phyloP scores from a whole-genome alignment of 768 basidiomycete genomes.

The Macrolepiota fuliginosa region DNA sequence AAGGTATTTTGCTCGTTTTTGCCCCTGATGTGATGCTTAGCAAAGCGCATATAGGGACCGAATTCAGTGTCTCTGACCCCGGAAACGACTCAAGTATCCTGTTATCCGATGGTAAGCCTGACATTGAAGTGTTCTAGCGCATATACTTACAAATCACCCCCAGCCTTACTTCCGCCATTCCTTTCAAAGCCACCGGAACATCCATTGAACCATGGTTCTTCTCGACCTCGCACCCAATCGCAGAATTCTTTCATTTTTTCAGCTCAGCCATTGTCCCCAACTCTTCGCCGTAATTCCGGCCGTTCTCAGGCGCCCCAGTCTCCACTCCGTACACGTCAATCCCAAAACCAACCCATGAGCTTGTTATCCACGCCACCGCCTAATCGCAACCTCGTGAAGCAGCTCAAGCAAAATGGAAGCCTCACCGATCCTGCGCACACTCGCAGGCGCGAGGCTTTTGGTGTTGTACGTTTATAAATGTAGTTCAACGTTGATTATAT shows the following conservation, averaged over 20 bases:
- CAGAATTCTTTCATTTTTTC: conserved; percentile 37
- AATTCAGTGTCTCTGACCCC: conserved; percentile 45
- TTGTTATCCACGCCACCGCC: conserved; percentile 67
- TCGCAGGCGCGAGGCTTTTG: conserved; percentile 43
- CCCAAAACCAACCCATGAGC: conserved; percentile 31
- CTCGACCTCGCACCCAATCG: conserved; percentile 56
- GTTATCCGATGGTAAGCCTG: conserved; percentile 42
- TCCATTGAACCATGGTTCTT: conserved; percentile 15
- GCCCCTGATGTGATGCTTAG: conserved; percentile 20
- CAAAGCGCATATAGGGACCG: conserved; percentile 51
- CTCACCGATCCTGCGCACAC: conserved; percentile 68
- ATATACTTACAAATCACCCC: conserved; percentile 15
- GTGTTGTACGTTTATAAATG: conserved; percentile 29
- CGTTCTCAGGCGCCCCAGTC: conserved; percentile 27
- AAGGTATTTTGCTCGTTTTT: conserved; percentile 31
- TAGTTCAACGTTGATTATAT: conserved; percentile 19
- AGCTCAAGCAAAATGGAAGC: conserved; percentile 66
- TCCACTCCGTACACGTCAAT: conserved; percentile 32
- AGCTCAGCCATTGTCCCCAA: conserved; percentile 35
- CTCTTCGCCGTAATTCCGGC: conserved; percentile 25
- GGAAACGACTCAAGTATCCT: conserved; percentile 45
- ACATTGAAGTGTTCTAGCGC: not conserved
- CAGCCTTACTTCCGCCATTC: conserved; percentile 60
- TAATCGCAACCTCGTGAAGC: conserved; percentile 49
- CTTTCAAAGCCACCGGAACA: conserved; percentile 30